A percentile compares a stretch with the other conserved stretches of the same genome.
Conservation (phyloP, 2,329 filamentous ascomycete genomes). For the Stylonectria norvegica region DNA sequence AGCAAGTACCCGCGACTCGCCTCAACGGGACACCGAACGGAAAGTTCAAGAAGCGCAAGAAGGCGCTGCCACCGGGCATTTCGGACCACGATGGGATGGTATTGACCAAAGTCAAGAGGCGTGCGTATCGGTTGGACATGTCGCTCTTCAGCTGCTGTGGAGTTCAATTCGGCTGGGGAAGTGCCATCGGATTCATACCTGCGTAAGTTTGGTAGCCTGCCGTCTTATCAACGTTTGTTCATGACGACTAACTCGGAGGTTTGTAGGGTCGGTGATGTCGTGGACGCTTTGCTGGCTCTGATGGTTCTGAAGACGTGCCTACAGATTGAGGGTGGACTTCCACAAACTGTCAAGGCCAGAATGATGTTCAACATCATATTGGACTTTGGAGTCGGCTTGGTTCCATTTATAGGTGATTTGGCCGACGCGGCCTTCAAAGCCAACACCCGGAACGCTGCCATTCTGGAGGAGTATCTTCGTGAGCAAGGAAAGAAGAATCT, state of each 20-base stretch:
- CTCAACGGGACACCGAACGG: constrained; percentile 61
- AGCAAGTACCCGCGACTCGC: constrained; percentile 71
- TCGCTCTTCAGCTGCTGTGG: constrained; percentile 77
- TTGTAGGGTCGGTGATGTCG: constrained; percentile 66
- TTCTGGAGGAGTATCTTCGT: constrained; percentile 66
- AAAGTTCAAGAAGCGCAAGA: constrained; percentile 80
- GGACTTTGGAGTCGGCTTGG: constrained; percentile 70
- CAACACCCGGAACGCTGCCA: constrained; percentile 71
- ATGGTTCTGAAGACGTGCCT: constrained; percentile 71
- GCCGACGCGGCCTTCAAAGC: constrained; percentile 69
- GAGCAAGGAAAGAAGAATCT: constrained; percentile 61
- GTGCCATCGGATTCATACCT: constrained; percentile 80
- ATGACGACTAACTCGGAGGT: constrained; percentile 15
- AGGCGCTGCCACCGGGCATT: constrained; percentile 78
- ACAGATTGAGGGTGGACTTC: constrained; percentile 74
- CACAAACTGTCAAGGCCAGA: constrained; percentile 52
- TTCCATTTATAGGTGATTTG: constrained; percentile 74
- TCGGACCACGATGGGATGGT: constrained; percentile 78
- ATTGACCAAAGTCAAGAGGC: constrained; percentile 79
- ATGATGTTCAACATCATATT: constrained; percentile 81
- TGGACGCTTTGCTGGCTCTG: constrained; percentile 70
- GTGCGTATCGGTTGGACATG: constrained; percentile 83
- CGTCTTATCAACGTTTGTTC: not conserved
- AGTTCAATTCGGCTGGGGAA: constrained; percentile 84
- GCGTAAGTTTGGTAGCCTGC: constrained; percentile 56